Base-by-base conservation (phyloP, 2,329 filamentous ascomycete species). In the Aspergillus sp. region DNA sequence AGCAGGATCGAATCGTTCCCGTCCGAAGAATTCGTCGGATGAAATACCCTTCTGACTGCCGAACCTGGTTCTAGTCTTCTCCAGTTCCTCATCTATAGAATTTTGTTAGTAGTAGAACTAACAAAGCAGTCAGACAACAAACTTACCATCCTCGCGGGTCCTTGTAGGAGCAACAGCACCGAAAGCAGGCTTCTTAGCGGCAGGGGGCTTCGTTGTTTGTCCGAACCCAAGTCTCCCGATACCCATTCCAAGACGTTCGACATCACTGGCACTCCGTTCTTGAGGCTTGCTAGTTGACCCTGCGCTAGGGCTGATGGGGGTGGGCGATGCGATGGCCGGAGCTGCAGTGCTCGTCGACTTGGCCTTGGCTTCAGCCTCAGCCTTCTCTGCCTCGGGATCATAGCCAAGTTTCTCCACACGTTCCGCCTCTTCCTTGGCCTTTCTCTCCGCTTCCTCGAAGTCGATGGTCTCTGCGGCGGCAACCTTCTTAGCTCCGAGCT, bases 1-100 rank as follows among this genome's bases (percentile, higher is more conserved):
- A 47, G 77, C 78, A 33, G 90, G 83, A 65, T 98, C 90, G 69
- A 84, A 97, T 47, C 80, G 74, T 46, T 90, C 88, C 67, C 93
- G 91, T 61, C 91, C 90, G 65, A 98, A 98, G 78, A 95, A 98
- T 67, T 98, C 93, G 67, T 98, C 93, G 0, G 90, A 96, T 0
- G 90, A 96, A 58, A 98, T 98, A 59, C 88, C 88, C 76, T 97
- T 97, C 68, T 98, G 93, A 39, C 71, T 72, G 51, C 90, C 91
- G 62, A 98, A 98, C 70, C 95, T 95, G 63, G 81, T 75, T 60
- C 88, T 86, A 5, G 90, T 89, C 64, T 88, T 94, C 62, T 82
- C 83, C 61, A 96, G 83, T 47, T 85, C 84, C 49, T 96, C 89
- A 43, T 82, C 80, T 76, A 41, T 39, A 27, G 19, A n/a, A 41